Evolutionary conservation across 768 basidiomycete species (phyloP), one percentile per base, ranked within the genome.

Genomic region (Lactarius sanguifluus): DNA sequence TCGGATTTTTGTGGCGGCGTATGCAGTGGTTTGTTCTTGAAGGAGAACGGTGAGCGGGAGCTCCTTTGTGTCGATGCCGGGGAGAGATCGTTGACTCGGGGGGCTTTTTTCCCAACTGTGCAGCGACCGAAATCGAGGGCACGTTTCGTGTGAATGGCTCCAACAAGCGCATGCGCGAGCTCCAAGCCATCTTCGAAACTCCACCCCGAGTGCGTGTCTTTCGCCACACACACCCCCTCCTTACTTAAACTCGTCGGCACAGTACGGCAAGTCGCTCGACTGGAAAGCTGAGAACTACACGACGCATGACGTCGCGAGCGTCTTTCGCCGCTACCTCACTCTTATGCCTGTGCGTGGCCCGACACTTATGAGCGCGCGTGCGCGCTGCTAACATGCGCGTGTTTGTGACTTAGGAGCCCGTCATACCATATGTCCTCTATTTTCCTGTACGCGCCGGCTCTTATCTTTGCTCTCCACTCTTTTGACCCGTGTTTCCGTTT

Each of bases 91-190:
- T 23, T 66, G 47, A 52, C 57, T 40, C 16, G 12, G 16, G 28
- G 28, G 64, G 12, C 12, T 0, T 58, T 13, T 45, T 54, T 59
- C 34, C 32, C 7, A 41, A 41, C 34, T 55, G n/a, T 50, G 28
- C 72, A 77, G 95, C 94, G 23, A 98, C 96, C 20, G 94, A 96
- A 78, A 86, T 96, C 12, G 86, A 90, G 69, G 96, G 96, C 20
- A 92, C 92, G 0, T 99, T 99, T 76, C 91, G 97, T 57, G 91
- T 98, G 34, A 97, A 88, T 68, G 96, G 96, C n/a, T 96, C 94
- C 45, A 89, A 85, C 67, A 96, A 91, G 76, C 88, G 96, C 43
- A 99, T 96, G 93, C 89, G 94, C 64, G 95, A 98, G 25, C 85
- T 99, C 9, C 97, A 99, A 76, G 86, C 87, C 6, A 79, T 86